These are phyloP conservation scores for Biancaea sappan DNA, from an alignment of 306 rosid species.

Conservation along the genomic window DNA sequence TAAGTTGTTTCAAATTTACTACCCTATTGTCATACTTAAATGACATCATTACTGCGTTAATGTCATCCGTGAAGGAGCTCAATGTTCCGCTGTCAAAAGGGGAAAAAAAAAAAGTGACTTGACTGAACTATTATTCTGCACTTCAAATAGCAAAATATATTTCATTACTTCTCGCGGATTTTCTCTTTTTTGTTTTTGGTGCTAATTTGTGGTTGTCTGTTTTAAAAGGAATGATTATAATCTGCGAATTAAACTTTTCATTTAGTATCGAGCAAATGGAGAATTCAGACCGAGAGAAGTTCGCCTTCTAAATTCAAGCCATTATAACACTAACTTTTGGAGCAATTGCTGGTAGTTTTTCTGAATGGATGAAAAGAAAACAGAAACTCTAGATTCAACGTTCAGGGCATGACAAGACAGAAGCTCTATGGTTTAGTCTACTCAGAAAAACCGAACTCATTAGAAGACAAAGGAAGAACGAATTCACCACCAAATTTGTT, in stretches of 20 bases:
- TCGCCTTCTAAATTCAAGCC: not conserved
- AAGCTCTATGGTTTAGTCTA: not conserved
- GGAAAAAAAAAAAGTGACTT: not conserved
- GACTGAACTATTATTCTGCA: not conserved
- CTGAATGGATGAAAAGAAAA: not conserved
- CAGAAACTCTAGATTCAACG: not conserved
- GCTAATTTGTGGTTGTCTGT: no score
- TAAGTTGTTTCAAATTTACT: not conserved
- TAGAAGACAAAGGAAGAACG: constrained; percentile 5
- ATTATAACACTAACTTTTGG: not conserved
- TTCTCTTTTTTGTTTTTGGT: no score
- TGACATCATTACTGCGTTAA: not conserved
- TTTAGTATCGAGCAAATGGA: no score
- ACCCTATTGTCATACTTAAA: not conserved
- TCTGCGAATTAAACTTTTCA: no score
- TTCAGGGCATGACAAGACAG: not conserved
- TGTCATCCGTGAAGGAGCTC: not conserved
- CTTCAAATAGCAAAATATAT: no score
- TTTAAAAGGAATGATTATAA: no score
- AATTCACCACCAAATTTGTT: not conserved
- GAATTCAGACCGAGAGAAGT: no score
- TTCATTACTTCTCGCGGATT: no score
- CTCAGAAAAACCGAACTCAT: constrained; percentile 1
- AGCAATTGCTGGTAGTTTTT: not conserved
- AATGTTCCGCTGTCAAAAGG: not conserved